Evolutionary conservation across 2,329 filamentous ascomycete genomes (phyloP), one percentile per base, ranked within the genome.

Genomic region (Pseudofabraea citricarpa): DNA sequence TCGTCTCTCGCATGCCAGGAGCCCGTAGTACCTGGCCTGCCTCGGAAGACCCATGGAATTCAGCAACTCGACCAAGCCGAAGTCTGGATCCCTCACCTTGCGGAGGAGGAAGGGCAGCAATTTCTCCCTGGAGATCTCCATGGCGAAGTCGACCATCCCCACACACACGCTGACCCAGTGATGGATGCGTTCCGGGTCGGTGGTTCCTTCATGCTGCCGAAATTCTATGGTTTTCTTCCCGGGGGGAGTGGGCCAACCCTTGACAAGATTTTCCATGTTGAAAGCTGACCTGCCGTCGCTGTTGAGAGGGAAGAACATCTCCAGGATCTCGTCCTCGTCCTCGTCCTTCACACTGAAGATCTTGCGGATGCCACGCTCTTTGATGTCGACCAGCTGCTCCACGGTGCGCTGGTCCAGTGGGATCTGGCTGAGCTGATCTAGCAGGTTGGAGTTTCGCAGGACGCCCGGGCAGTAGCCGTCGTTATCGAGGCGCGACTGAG

Each of bases 221-320:
- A 55, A 55, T 24, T 55, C 52, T 6, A 55, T 46, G 4, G 47
- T 48, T 18, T 31, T 32, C 31, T 40, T 50, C 33, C 3, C 6
- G 3, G 12, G 19, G 19, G 3, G 15, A 19, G 6, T 18, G 10
- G 6, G 7, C 6, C 33, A 36, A n/a, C n/a, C n/a, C n/a, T n/a
- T n/a, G n/a, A n/a, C n/a, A n/a, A n/a, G 18, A 22, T 37, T 37
- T 9, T n/a, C 2, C 5, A 37, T 21, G 4, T 22, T 22, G 9
- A 21, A 13, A n/a, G 35, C 35, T 10, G 21, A 12, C 16, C 15
- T 21, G 15, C 29, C 29, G 24, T 13, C 13, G 24, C 24, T 27
- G 8, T 27, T 13, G 18, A 16, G n/a, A 36, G 32, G 10, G n/a
- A 15, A 12, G 27, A 4, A 15, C 27, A 31, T 31, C 27, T 12